Conservation (phyloP, 345 rosid genomes). For the Gossypium longicalyx region DNA sequence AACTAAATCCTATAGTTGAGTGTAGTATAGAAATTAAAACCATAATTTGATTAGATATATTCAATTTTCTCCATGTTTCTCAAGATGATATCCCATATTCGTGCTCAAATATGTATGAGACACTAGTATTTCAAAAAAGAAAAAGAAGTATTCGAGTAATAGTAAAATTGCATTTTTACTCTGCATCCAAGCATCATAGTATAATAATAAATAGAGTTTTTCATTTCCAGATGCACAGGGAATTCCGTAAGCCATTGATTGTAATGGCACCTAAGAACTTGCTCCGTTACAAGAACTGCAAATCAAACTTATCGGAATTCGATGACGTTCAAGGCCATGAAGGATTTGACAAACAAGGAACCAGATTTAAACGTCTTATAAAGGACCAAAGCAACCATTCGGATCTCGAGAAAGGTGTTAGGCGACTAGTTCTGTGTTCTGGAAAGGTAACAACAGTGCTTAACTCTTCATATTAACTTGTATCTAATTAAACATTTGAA, state of each 20-base stretch:
- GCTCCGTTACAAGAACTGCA: conserved; percentile 82
- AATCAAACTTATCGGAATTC: conserved; percentile 79
- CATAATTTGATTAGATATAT: no score
- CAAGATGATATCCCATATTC: no score
- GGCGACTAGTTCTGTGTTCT: conserved; percentile 85
- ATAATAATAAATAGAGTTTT: not conserved
- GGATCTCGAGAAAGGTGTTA: conserved; percentile 67
- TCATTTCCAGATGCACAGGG: conserved; percentile 68
- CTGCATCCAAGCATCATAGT: no score
- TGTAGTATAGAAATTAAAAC: no score
- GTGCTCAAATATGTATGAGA: no score
- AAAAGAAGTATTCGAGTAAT: no score
- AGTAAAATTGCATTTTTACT: no score
- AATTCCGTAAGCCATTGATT: conserved; percentile 83
- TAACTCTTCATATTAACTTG: not conserved
- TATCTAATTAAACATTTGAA: not conserved
- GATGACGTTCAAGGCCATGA: conserved; percentile 91
- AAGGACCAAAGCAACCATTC: conserved; percentile 79
- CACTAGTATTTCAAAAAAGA: no score
- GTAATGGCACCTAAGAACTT: conserved; percentile 89
- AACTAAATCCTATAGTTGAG: no score
- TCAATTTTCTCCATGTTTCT: no score
- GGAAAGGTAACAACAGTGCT: conserved; percentile 53
- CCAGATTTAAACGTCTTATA: conserved; percentile 85
- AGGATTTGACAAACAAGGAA: conserved; percentile 93